Percentiles rank a stretch among this genome's conserved stretches.
phyloP scores from a whole-genome alignment of 176 grass and related monocot genomes.

The Oryza rufipogon region DNA sequence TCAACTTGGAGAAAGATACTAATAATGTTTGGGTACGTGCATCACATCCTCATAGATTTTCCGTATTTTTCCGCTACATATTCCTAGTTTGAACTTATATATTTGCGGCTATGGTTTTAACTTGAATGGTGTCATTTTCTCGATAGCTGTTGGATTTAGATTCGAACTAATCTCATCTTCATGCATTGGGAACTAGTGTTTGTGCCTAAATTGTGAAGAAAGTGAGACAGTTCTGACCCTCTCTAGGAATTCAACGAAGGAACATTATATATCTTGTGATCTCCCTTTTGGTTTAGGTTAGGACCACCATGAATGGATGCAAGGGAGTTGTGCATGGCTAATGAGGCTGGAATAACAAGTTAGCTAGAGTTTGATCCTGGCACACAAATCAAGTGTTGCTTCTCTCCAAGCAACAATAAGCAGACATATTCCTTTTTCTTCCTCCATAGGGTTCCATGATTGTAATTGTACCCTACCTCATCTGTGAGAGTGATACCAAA shows the following conservation, averaged over 20 bases:
- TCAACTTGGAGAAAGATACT: constrained; percentile 24
- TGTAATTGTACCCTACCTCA: not conserved
- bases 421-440: constrained; percentile 36
- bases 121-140: constrained; percentile 28
- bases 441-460: constrained; percentile 1
- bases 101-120: not conserved
- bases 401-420: constrained; percentile 34
- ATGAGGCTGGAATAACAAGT: not conserved
- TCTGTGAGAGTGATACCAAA: not conserved
- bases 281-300: constrained; percentile 12
- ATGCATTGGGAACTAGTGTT: not conserved
- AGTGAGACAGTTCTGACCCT: not conserved
- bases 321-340: not conserved
- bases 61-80: not conserved
- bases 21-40: not conserved
- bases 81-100: constrained; percentile 19
- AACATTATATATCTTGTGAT: not conserved
- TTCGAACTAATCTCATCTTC: constrained; percentile 48
- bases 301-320: constrained; percentile 19
- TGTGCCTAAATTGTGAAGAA: constrained; percentile 6
- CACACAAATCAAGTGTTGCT: constrained; percentile 27
- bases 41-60: not conserved
- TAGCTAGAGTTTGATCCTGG: constrained; percentile 21
- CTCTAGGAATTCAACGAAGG: not conserved
- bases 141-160: constrained; percentile 20